Evolutionary conservation across 805 yeast species (phyloP), one percentile per base, ranked within the genome.

Genomic region (Blastobotrys americana): DNA sequence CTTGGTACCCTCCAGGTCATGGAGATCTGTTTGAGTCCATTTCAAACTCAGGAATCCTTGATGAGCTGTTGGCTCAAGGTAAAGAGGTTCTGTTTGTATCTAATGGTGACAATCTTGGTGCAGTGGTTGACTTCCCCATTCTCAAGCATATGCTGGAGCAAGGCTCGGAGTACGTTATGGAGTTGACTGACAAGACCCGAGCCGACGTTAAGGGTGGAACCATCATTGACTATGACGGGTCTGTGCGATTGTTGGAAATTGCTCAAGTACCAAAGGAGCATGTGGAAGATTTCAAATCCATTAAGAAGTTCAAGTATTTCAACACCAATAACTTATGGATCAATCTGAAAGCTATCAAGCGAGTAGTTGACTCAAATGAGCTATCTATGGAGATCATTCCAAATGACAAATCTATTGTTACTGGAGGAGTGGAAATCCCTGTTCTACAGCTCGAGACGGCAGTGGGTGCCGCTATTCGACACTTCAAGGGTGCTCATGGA

Each of bases 161-260:
- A 28, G 82, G 82, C 46, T 80, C 96, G 45, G 97, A 93, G 71
- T 93, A 90, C 68, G 80, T 93, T 56, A 93, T 93, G 98, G 98
- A 93, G 71, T 79, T 93, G 66, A 93, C 98, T 44, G 96, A 90
- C 71, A 93, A 93, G 74, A 93, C 98, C 42, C 82, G 97, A 68
- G 98, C 98, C 28, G 98, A 93, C 67, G 98, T 93, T 61, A 93
- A 93, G 71, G 98, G 98, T 73, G 98, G 97, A 73, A 93, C 97
- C 55, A 78, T 93, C 67, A 89, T 93, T 66, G 87, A 87, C 69
- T 93, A 93, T 68, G 90, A 87, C 56, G 97, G 97, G 52, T 80
- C 83, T 62, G 95, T 93, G 48, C 80, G 96, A 68, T 77, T 93
- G 62, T 77, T 93, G 59, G 97, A 93, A 70, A 90, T 93, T 57